Evolutionary conservation across 768 basidiomycete genomes (phyloP).

Genomic region (Boletus rubropictus): DNA sequence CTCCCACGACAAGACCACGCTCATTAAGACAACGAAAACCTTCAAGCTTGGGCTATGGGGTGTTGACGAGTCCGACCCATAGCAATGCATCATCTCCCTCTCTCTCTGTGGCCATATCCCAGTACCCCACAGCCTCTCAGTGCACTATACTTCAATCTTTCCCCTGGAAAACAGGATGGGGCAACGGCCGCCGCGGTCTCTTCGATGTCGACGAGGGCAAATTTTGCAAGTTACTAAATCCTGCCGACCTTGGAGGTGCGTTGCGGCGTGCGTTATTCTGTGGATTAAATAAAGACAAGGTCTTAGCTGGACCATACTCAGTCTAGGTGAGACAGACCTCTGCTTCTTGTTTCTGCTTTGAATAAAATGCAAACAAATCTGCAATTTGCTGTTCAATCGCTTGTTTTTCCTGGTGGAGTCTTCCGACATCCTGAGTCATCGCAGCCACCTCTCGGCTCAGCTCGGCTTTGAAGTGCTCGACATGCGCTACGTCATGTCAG

Average conservation of each 20-base stretch:
- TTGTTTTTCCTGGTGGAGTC: slow-evolving; percentile 61
- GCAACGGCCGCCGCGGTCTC: slow-evolving; percentile 27
- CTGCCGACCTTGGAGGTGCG: slow-evolving; percentile 16
- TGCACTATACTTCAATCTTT: slow-evolving; percentile 8
- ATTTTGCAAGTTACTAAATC: slow-evolving; percentile 25
- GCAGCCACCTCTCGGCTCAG: slow-evolving; percentile 66
- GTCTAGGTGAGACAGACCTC: slow-evolving; percentile 18
- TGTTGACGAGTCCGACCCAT: neutral
- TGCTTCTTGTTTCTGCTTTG: slow-evolving; percentile 51
- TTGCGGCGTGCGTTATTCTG: slow-evolving; percentile 25
- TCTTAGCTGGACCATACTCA: neutral
- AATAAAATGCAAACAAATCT: slow-evolving; percentile 67
- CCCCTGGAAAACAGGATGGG: slow-evolving; percentile 26
- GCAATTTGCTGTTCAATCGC: slow-evolving; percentile 64
- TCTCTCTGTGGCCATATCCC: neutral
- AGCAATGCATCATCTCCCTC: slow-evolving; percentile 10
- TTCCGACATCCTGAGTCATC: slow-evolving; percentile 70
- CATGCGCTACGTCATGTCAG: slow-evolving; percentile 51
- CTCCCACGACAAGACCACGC: slow-evolving; percentile 5
- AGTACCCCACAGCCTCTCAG: neutral
- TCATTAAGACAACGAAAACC: slow-evolving; percentile 1
- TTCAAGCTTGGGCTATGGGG: slow-evolving; percentile 1
- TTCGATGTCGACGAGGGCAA: slow-evolving; percentile 20
- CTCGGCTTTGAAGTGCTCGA: slow-evolving; percentile 83
- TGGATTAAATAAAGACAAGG: neutral